Evolutionary conservation across 140 eudicot species (phyloP).

Genomic region (Flaveria floridana): DNA sequence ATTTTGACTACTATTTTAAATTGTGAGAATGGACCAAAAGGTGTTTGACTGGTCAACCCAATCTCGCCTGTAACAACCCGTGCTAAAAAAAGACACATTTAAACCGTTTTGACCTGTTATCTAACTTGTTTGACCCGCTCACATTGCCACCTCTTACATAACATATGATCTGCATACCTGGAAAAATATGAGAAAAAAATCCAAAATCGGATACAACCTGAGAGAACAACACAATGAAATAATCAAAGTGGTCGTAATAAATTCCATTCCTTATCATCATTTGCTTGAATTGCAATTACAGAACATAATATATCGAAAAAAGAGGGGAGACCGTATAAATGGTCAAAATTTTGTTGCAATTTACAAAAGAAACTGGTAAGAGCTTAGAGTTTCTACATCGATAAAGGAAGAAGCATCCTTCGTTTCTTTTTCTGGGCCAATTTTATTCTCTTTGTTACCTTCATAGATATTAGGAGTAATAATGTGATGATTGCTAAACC

Average conservation of each 20-base stretch:
- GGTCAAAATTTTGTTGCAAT: conserved; percentile 40
- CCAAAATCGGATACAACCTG: conserved; percentile 14
- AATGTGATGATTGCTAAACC: conserved; percentile 55
- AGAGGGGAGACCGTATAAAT: conserved; percentile 28
- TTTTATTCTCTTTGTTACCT: conserved; percentile 82
- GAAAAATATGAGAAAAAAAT: conserved; percentile 10
- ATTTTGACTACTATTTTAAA: neutral
- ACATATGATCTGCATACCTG: conserved; percentile 21
- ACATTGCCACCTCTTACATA: neutral
- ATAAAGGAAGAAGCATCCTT: conserved; percentile 97
- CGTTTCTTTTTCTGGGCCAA: conserved; percentile 85
- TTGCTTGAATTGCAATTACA: conserved; percentile 38
- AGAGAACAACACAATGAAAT: conserved; percentile 27
- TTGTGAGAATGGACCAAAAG: neutral
- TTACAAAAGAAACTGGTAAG: conserved; percentile 36
- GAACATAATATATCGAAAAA: conserved; percentile 33
- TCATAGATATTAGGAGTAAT: conserved; percentile 83
- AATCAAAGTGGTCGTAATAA: conserved; percentile 15
- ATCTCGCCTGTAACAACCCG: neutral
- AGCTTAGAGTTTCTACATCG: conserved; percentile 52
- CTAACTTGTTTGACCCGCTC: neutral
- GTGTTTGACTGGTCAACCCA: neutral
- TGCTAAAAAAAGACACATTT: neutral
- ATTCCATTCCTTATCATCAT: conserved; percentile 36
- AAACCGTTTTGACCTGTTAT: neutral